These are phyloP conservation scores for Rhodamnia rubescens DNA, from an alignment of 345 rosid genomes.

Conservation along the genomic window DNA sequence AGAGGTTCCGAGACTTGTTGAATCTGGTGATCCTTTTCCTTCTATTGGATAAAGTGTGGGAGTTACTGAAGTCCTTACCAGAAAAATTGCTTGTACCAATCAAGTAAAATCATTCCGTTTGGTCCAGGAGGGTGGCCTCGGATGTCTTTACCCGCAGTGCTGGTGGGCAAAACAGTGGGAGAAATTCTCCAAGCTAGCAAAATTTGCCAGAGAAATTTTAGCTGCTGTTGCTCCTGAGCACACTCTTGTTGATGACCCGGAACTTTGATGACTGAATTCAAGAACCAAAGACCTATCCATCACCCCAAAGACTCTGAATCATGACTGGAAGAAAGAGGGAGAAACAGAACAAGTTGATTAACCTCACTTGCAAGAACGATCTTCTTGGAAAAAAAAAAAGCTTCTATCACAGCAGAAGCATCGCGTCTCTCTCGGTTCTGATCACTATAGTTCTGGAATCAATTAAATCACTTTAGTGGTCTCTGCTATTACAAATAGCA, in stretches of 20 bases:
- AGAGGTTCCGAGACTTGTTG: constrained; percentile 87
- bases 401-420: too few relatives aligned
- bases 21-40: constrained; percentile 15
- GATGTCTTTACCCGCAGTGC: constrained; percentile 94
- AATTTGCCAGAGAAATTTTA: constrained; percentile 60
- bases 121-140: constrained; percentile 62
- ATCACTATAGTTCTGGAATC: too few relatives aligned
- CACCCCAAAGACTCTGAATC: constrained; percentile 40
- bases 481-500: too few relatives aligned
- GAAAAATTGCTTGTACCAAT: background rate
- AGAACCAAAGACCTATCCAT: constrained; percentile 10
- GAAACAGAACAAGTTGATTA: constrained; percentile 31
- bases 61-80: constrained; percentile 37
- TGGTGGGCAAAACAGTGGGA: constrained; percentile 79
- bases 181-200: constrained; percentile 85
- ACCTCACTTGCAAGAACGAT: too few relatives aligned
- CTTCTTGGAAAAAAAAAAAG: too few relatives aligned
- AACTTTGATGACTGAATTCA: constrained; percentile 48
- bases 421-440: too few relatives aligned
- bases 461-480: too few relatives aligned
- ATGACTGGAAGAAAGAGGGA: constrained; percentile 66
- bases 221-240: constrained; percentile 42
- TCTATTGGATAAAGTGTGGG: constrained; percentile 45
- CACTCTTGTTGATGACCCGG: constrained; percentile 36
- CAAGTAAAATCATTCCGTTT: background rate